These are phyloP conservation scores for Leishmania tropica DNA, from an alignment of 208 protist genomes.

Conservation along the genomic window DNA sequence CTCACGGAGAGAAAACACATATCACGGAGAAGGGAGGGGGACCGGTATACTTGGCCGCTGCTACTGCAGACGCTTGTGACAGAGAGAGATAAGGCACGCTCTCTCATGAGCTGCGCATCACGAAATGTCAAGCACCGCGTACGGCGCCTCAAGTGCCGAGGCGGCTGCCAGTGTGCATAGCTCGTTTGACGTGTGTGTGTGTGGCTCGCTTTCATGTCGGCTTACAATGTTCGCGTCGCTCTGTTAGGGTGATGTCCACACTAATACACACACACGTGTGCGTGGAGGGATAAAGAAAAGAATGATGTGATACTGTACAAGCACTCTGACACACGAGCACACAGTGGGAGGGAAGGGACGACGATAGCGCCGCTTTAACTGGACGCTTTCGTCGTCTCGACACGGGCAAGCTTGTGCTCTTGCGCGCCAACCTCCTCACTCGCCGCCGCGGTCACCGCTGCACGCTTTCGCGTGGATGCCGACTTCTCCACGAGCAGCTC, in stretches of 20 bases:
- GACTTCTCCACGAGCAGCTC: constrained; percentile 42
- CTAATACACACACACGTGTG: not conserved
- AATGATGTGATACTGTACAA: constrained; percentile 1
- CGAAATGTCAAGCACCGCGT: not conserved
- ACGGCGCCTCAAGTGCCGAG: not conserved
- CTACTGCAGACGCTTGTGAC: not conserved
- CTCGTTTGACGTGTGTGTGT: not conserved
- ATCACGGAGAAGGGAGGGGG: too few relatives aligned
- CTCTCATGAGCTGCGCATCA: not conserved
- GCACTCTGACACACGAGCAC: not conserved
- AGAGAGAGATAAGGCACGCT: not conserved
- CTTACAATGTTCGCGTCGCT: not conserved
- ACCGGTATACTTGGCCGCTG: too few relatives aligned
- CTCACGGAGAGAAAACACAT: not conserved
- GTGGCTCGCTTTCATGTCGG: not conserved
- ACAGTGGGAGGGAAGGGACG: too few relatives aligned
- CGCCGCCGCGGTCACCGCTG: not conserved
- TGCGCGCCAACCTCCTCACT: not conserved
- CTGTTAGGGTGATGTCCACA: not conserved
- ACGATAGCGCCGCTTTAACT: not conserved
- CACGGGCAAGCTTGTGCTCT: constrained; percentile 8
- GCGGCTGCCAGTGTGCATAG: not conserved
- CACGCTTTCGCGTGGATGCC: constrained; percentile 1
- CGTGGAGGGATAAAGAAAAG: not conserved
- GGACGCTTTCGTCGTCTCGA: constrained; percentile 1